phyloP scores from a whole-genome alignment of 768 basidiomycete genomes.

The Pholiota molesta region DNA sequence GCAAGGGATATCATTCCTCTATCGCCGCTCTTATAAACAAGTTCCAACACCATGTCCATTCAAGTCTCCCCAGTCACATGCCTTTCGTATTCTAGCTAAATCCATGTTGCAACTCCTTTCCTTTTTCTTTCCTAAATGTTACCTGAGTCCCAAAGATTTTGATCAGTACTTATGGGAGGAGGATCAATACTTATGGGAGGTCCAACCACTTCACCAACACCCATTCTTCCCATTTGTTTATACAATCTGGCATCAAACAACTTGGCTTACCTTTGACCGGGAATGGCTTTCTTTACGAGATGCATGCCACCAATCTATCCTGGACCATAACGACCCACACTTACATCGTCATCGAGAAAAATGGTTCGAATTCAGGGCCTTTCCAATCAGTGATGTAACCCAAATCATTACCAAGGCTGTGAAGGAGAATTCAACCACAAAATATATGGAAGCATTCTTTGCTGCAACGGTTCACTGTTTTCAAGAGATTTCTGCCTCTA shows the following conservation, averaged over 20 bases:
- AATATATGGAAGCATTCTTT: neutral
- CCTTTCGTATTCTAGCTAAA: neutral
- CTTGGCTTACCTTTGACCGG: neutral
- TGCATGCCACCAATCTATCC: neutral
- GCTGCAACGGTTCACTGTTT: neutral
- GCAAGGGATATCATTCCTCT: slow-evolving; percentile 13
- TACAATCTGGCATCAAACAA: too few relatives aligned
- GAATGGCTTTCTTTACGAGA: neutral
- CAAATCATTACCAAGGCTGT: neutral
- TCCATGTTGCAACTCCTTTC: too few relatives aligned
- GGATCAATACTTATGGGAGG: too few relatives aligned
- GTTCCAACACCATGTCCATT: neutral
- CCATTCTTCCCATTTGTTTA: neutral
- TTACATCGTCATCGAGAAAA: too few relatives aligned
- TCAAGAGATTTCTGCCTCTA: neutral
- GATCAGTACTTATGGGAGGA: too few relatives aligned
- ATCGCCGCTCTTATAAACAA: neutral
- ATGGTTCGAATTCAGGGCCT: neutral
- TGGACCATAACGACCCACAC: neutral
- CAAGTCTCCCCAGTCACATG: slow-evolving; percentile 1
- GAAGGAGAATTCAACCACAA: neutral
- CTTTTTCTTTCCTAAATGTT: too few relatives aligned
- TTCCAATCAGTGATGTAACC: neutral
- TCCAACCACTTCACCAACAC: neutral
- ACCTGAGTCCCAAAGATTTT: too few relatives aligned